Percentiles rank a stretch among this genome's conserved stretches.
These are phyloP conservation scores for Pichia sp. DNA, from an alignment of 1,139 yeast species.

Conservation along the genomic window DNA sequence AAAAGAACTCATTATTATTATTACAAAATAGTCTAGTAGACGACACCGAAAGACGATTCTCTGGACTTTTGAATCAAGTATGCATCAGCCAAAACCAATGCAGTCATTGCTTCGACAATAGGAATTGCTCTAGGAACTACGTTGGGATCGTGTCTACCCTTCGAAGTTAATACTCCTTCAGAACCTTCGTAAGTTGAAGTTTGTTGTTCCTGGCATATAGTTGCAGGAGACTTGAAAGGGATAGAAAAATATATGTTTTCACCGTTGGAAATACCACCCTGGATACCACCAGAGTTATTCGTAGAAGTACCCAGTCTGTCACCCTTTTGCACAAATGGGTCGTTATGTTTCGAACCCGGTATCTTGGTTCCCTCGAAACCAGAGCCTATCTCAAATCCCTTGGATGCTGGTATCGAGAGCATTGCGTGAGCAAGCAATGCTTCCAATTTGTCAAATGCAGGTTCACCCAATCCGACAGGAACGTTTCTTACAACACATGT, in stretches of 20 bases:
- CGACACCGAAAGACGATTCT: slow-evolving; percentile 44
- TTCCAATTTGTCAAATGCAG: slow-evolving; percentile 93
- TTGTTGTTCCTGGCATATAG: slow-evolving; percentile 86
- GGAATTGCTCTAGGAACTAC: slow-evolving; percentile 99
- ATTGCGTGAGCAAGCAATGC: slow-evolving; percentile 95
- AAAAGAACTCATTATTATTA: too few species aligned
- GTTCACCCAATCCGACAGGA: slow-evolving; percentile 95
- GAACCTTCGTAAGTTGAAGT: slow-evolving; percentile 87
- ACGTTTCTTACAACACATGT: slow-evolving; percentile 94
- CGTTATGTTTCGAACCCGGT: slow-evolving; percentile 94
- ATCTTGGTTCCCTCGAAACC: slow-evolving; percentile 87
- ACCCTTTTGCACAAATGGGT: slow-evolving; percentile 58
- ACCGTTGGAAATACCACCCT: slow-evolving; percentile 97
- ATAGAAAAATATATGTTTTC: slow-evolving; percentile 91
- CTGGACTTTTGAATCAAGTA: slow-evolving; percentile 82
- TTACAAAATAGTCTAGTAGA: slow-evolving; percentile 21
- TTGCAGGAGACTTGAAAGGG: slow-evolving; percentile 97
- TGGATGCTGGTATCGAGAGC: slow-evolving; percentile 95
- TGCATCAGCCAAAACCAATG: slow-evolving; percentile 85
- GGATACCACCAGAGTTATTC: slow-evolving; percentile 94
- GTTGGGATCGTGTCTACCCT: slow-evolving; percentile 98
- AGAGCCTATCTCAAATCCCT: slow-evolving; percentile 96
- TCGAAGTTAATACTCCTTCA: slow-evolving; percentile 83
- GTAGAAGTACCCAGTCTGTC: slow-evolving; percentile 76
- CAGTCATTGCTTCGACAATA: slow-evolving; percentile 97